A percentile compares a stretch with the other conserved stretches of the same genome.
phyloP scores from a whole-genome alignment of 805 yeast species.

The Candida ponderosae region DNA sequence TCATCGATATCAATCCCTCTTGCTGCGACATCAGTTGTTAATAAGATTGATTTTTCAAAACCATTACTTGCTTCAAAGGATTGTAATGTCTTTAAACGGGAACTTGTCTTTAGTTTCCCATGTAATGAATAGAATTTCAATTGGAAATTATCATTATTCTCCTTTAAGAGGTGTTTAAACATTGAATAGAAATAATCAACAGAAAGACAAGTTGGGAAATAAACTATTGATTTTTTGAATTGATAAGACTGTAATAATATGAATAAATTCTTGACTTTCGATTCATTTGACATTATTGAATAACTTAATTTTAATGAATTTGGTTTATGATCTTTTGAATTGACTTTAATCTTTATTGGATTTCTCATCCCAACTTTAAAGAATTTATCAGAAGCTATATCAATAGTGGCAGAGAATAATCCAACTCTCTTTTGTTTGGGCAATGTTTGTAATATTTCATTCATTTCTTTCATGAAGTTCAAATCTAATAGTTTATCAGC shows the following conservation, averaged over 20 bases:
- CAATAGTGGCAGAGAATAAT: conserved; percentile 86
- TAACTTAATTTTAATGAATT: conserved; percentile 55
- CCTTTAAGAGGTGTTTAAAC: conserved; percentile 31
- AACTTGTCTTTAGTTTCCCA: conserved; percentile 79
- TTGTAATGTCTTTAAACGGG: conserved; percentile 67
- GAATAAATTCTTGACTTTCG: conserved; percentile 54
- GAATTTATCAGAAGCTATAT: conserved; percentile 70
- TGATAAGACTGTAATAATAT: conserved; percentile 43
- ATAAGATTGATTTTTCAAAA: conserved; percentile 46
- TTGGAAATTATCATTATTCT: conserved; percentile 15
- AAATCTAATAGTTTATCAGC: conserved; percentile 84
- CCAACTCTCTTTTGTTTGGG: conserved; percentile 95
- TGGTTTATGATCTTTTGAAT: conserved; percentile 49
- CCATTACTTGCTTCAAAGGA: conserved; percentile 31
- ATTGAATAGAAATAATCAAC: conserved; percentile 71
- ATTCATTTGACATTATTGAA: conserved; percentile 47
- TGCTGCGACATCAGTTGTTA: conserved; percentile 98
- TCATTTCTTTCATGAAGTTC: conserved; percentile 64
- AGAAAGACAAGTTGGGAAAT: conserved; percentile 83
- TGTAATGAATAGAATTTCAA: conserved; percentile 65
- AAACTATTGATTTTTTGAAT: conserved; percentile 79
- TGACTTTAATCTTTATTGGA: conserved; percentile 83
- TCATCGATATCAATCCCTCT: conserved; percentile 94
- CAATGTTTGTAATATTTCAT: conserved; percentile 53
- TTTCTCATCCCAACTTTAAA: conserved; percentile 88